These are phyloP conservation scores for Trichophyton simii DNA, from an alignment of 2,329 filamentous ascomycete genomes.

Conservation along the genomic window DNA sequence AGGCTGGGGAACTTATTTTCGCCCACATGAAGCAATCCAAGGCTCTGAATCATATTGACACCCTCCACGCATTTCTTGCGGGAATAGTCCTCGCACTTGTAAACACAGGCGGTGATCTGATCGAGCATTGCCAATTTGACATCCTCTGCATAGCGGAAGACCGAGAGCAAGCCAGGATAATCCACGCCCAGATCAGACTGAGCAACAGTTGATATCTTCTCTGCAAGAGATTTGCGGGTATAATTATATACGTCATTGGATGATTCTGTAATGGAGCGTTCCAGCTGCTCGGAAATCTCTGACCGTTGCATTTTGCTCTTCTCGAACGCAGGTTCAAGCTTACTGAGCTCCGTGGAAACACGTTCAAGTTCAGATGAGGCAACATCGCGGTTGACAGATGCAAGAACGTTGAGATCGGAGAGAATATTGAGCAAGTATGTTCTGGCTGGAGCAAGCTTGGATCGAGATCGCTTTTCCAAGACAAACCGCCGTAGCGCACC, in stretches of 20 bases:
- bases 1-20: constrained; percentile 68
- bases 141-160: constrained; percentile 87
- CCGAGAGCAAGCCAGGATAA: constrained; percentile 74
- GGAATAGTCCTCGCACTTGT: constrained; percentile 73
- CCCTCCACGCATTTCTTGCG: constrained; percentile 63
- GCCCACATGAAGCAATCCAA: constrained; percentile 78
- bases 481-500: constrained; percentile 84
- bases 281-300: constrained; percentile 69
- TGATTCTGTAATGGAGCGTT: constrained; percentile 69
- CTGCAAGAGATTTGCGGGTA: constrained; percentile 61
- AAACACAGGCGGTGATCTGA: constrained; percentile 68
- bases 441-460: constrained; percentile 88
- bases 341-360: constrained; percentile 64
- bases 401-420: constrained; percentile 71
- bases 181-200: constrained; percentile 66
- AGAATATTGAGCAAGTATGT: constrained; percentile 92
- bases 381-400: constrained; percentile 75
- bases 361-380: constrained; percentile 74
- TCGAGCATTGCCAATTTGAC: constrained; percentile 85
- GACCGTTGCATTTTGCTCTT: constrained; percentile 66
- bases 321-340: constrained; percentile 76
- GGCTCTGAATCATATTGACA: constrained; percentile 75
- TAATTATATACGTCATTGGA: constrained; percentile 77
- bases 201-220: constrained; percentile 64
- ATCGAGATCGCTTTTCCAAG: constrained; percentile 84